These are phyloP conservation scores for Xanthoparmelia taractica DNA, from an alignment of 495 filamentous ascomycete genomes.

Conservation along the genomic window DNA sequence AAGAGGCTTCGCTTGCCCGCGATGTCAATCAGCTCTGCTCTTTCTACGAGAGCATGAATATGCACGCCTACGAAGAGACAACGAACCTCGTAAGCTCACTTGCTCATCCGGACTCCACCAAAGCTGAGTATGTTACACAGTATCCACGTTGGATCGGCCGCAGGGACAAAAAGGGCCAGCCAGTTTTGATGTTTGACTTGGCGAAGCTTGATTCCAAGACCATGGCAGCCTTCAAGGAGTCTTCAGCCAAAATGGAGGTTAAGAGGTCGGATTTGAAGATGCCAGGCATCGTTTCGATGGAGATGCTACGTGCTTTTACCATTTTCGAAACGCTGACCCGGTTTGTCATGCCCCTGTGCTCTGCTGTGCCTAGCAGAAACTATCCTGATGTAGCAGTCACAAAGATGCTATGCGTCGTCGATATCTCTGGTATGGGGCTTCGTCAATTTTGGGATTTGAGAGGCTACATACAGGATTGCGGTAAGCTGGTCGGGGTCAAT, in stretches of 20 bases:
- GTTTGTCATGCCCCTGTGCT: conserved; percentile 75
- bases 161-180: conserved; percentile 76
- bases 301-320: conserved; percentile 67
- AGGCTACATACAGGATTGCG: conserved; percentile 81
- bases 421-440: conserved; percentile 72
- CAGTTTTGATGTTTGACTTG: conserved; percentile 81
- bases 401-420: conserved; percentile 78
- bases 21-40: conserved; percentile 62
- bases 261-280: conserved; percentile 32
- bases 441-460: conserved; percentile 91
- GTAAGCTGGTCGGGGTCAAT: conserved; percentile 72
- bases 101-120: conserved; percentile 47
- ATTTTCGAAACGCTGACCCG: conserved; percentile 79
- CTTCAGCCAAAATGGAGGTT: conserved; percentile 48
- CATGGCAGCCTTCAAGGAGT: conserved; percentile 54
- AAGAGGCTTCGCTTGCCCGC: conserved; percentile 78
- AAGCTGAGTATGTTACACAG: conserved; percentile 56
- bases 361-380: conserved; percentile 57
- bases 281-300: conserved; percentile 4
- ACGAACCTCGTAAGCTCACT: conserved; percentile 54
- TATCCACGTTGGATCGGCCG: conserved; percentile 91
- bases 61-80: conserved; percentile 71
- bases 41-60: conserved; percentile 67
- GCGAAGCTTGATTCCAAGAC: conserved; percentile 70
- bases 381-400: conserved; percentile 68